Evolutionary conservation across 805 yeast genomes (phyloP), one percentile per base, ranked within the genome.

Genomic region (Yarrowia osloensis): DNA sequence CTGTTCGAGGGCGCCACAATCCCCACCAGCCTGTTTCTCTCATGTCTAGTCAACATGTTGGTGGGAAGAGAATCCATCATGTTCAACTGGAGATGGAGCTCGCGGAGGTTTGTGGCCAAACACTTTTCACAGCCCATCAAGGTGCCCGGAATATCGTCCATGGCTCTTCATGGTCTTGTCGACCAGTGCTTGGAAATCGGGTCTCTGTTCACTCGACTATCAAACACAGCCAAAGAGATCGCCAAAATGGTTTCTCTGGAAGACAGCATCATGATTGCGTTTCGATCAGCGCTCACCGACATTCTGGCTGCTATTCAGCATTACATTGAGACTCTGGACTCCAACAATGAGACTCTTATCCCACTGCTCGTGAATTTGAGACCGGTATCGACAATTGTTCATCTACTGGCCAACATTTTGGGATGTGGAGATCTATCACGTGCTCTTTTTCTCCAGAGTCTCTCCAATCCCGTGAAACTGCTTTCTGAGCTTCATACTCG

Each of bases 401-500:
- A 61, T 33, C 42, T 61, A 1, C 21, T 61, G 42, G 66, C 66
- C 1, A 61, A 44, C 21, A 28, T 61, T 22, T 31, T 61, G 1
- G 66, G 66, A 12, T 61, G 66, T 22, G 52, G 54, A 4, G 54
- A 61, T n/a, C n/a, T 61, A 2, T 21, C 40, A 33, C 52, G 54
- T 12, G 66, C 66, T 3, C 26, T 44, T 7, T 8, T 31, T 7
- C 54, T 61, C 7, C 29, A 44, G 19, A 21, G 31, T 7, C 33
- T 61, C 9, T 54, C 66, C n/a, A 40, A 61, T 15, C 54, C 54
- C 19, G 33, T 61, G 3, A 17, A n/a, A 4, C 31, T 61, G 11
- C 19, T 61, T 1, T 61, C 66, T 3, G 66, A 61, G 33, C 54
- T 61, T 19, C 24, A 44, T 17, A 44, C 29, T 0, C 39, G 66